Evolutionary conservation across 2,329 filamentous ascomycete genomes (phyloP), one percentile per base, ranked within the genome.

Genomic region (Aspergillus floridensis): DNA sequence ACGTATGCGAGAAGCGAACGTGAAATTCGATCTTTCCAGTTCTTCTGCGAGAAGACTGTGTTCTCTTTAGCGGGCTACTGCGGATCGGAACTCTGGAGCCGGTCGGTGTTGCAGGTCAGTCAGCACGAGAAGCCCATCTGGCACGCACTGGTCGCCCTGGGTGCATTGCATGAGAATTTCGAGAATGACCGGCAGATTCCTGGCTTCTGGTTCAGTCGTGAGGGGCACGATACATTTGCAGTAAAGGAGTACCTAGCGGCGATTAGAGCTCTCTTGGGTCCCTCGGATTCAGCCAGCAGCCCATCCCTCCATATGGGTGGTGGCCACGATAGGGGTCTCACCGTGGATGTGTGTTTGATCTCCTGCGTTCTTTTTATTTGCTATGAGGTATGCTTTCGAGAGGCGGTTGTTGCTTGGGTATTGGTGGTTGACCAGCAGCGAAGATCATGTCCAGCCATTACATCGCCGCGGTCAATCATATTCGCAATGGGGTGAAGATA

Each of bases 1-100:
- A 66, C 16, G 53, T 12, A 56, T 47, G 47, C 50, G 11, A 38
- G 44, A 22, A 55, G 44, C 21, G 68, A 67, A 31, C 63, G 59
- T 8, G 68, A 72, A 48, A 65, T 63, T 8, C 69, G 65, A 38
- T 73, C 66, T 35, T 72, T 72, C 55, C 65, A 71, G 50, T 72
- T 70, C 61, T 74, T 74, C 52, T 69, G 68, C 8, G 62, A 69
- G n/a, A 62, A 66, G 19, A 74, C 70, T 1, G 68, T 68, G 2
- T 60, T 65, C 10, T 64, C 66, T 8, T 50, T 72, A 11, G 65
- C 66, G 16, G 67, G 66, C 16, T 63, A 67, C 44, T 70, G 68
- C 52, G 64, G 66, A 4, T 66, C 63, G 2, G 64, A 67, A 16
- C 70, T 72, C 47, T 72, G 69, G 69, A 63, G 61, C 19, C 51